Percentiles rank a stretch among this genome's conserved stretches.
These are phyloP conservation scores for Epichloe gansuensis DNA, from an alignment of 2,329 filamentous ascomycete genomes.

Conservation along the genomic window DNA sequence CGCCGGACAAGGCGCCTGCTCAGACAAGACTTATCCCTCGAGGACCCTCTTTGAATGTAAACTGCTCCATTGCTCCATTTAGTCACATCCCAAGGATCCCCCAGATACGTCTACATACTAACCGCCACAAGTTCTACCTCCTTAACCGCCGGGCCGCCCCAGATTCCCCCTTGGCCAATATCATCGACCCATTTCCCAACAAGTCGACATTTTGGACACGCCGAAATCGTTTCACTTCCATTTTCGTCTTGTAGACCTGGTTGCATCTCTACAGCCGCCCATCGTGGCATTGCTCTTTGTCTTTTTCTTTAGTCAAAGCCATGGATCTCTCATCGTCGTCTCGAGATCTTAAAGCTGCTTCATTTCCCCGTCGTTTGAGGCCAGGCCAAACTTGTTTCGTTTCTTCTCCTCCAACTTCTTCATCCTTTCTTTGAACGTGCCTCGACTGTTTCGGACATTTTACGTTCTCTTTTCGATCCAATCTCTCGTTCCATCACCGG, in stretches of 20 bases:
- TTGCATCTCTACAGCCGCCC: constrained; percentile 7
- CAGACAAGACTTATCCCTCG: not conserved
- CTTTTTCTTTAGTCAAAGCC: not conserved
- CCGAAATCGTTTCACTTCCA: constrained; percentile 37
- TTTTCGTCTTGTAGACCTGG: constrained; percentile 9
- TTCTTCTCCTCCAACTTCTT: not conserved
- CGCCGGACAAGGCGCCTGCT: not conserved
- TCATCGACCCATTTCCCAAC: constrained; percentile 28
- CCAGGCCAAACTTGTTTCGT: constrained; percentile 14
- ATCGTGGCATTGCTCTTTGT: constrained; percentile 1
- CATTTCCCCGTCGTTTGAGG: constrained; percentile 10
- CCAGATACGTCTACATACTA: not conserved
- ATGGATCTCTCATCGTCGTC: not conserved
- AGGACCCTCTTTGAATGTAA: not conserved
- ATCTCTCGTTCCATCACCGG: not conserved
- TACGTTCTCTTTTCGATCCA: not conserved
- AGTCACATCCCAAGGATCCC: not conserved
- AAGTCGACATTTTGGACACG: constrained; percentile 37
- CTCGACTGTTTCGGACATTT: not conserved
- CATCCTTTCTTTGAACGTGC: not conserved
- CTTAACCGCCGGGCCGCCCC: constrained; percentile 11
- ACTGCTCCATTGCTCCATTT: not conserved
- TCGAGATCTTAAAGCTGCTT: constrained; percentile 10
- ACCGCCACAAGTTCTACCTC: not conserved
- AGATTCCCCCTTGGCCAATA: constrained; percentile 38